A percentile compares a stretch with the other conserved stretches of the same genome.
phyloP scores from a whole-genome alignment of 352 stramenopile genomes.

The Phytophthora syringae region DNA sequence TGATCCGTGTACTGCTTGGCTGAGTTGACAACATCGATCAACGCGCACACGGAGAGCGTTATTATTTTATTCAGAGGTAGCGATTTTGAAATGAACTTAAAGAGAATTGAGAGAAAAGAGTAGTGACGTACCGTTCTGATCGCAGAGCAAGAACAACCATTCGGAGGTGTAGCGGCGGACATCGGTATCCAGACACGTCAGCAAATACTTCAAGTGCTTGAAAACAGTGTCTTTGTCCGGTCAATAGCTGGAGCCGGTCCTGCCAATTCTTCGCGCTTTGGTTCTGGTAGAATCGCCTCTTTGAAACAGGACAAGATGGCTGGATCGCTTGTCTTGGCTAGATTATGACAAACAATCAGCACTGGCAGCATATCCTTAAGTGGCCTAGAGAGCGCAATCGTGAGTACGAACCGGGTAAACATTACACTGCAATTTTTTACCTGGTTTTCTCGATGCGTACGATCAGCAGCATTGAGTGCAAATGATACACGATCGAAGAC shows the following conservation, averaged over 20 bases:
- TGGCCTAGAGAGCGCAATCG: slow-evolving; percentile 22
- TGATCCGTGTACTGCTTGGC: slow-evolving; percentile 76
- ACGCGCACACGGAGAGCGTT: slow-evolving; percentile 20
- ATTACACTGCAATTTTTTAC: slow-evolving; percentile 26
- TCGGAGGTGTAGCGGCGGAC: slow-evolving; percentile 74
- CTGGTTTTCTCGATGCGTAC: slow-evolving; percentile 70
- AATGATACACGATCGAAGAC: slow-evolving; percentile 50
- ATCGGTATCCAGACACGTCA: slow-evolving; percentile 76
- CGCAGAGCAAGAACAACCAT: slow-evolving; percentile 75
- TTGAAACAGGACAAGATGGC: slow-evolving; percentile 49
- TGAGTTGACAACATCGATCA: slow-evolving; percentile 23
- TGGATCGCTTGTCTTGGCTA: slow-evolving; percentile 45
- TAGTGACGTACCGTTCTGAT: slow-evolving; percentile 70
- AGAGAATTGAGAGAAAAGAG: slow-evolving; percentile 17
- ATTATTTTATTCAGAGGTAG: slow-evolving; percentile 39
- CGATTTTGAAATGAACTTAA: slow-evolving; percentile 40
- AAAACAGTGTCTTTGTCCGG: slow-evolving; percentile 43
- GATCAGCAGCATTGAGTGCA: slow-evolving; percentile 60
- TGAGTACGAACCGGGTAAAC: no score
- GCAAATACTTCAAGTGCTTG: slow-evolving; percentile 70
- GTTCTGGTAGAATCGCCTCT: slow-evolving; percentile 38
- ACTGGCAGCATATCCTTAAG: slow-evolving; percentile 60
- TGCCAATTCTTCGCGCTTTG: background rate
- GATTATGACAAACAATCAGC: slow-evolving; percentile 69
- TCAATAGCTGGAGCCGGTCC: background rate